phyloP scores from a whole-genome alignment of 2,329 filamentous ascomycete genomes.

The Mollisiaceae sp. region DNA sequence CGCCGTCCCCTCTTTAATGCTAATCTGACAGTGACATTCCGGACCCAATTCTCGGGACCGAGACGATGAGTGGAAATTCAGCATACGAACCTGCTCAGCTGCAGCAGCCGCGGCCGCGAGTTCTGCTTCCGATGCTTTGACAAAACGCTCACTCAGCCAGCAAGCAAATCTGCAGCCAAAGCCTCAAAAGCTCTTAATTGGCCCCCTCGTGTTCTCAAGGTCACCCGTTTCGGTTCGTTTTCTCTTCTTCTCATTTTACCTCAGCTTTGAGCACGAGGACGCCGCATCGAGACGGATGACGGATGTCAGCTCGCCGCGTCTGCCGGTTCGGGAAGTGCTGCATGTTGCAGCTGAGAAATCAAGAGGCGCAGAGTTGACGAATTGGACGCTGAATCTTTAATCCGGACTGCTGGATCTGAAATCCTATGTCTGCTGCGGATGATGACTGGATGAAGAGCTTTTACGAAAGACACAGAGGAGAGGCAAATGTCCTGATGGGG shows the following conservation, averaged over 20 bases:
- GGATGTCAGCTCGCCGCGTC: background rate
- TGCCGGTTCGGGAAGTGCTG: no score
- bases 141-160: conserved; percentile 19
- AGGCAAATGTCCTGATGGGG: background rate
- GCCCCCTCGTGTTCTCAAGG: background rate
- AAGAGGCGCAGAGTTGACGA: conserved; percentile 3
- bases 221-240: conserved; percentile 7
- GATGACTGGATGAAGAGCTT: conserved; percentile 11
- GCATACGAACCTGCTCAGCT: background rate
- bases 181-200: conserved; percentile 2
- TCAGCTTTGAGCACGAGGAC: background rate
- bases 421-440: background rate
- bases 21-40: background rate
- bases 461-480: background rate
- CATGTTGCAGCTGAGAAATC: background rate
- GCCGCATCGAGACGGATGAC: background rate
- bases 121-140: conserved; percentile 1
- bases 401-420: background rate
- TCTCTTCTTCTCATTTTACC: conserved; percentile 12
- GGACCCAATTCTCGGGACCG: conserved; percentile 6
- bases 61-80: background rate
- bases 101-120: background rate
- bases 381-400: background rate
- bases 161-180: background rate
- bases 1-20: background rate